These are phyloP conservation scores for Uronychia setigera DNA, from an alignment of 73 alveolate species.

Conservation along the genomic window DNA sequence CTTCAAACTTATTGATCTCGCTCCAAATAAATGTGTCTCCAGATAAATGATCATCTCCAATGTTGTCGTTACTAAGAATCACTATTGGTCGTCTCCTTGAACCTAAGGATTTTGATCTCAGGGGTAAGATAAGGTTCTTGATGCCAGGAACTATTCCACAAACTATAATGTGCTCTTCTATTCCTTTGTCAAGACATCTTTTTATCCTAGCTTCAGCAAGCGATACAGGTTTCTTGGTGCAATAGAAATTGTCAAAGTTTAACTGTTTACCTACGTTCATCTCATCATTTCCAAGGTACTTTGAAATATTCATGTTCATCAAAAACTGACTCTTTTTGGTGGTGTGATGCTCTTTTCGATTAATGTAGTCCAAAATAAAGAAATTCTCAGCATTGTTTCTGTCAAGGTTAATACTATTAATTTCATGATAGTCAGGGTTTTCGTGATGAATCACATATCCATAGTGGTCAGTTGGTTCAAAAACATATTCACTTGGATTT, in stretches of 20 bases:
- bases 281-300: conserved; percentile 32
- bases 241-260: conserved; percentile 52
- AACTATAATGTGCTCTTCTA: conserved; percentile 92
- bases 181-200: conserved; percentile 62
- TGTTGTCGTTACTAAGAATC: conserved; percentile 85
- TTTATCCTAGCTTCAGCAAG: conserved; percentile 46
- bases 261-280: not conserved
- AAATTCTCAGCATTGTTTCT: conserved; percentile 41
- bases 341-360: conserved; percentile 32
- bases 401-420: conserved; percentile 61
- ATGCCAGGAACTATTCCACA: conserved; percentile 93
- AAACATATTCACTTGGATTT: conserved; percentile 91
- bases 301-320: conserved; percentile 15
- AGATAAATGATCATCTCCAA: conserved; percentile 78
- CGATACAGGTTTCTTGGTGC: conserved; percentile 64
- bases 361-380: conserved; percentile 40
- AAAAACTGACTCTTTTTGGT: conserved; percentile 26
- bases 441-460: conserved; percentile 90
- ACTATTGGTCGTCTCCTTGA: conserved; percentile 84
- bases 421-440: conserved; percentile 87
- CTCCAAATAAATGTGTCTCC: conserved; percentile 79
- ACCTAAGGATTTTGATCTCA: conserved; percentile 87
- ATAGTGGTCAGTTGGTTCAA: conserved; percentile 88
- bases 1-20: conserved; percentile 92
- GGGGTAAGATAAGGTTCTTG: conserved; percentile 90